Evolutionary conservation across 257 asterid species (phyloP).

Genomic region (Solanum sparsipilum): DNA sequence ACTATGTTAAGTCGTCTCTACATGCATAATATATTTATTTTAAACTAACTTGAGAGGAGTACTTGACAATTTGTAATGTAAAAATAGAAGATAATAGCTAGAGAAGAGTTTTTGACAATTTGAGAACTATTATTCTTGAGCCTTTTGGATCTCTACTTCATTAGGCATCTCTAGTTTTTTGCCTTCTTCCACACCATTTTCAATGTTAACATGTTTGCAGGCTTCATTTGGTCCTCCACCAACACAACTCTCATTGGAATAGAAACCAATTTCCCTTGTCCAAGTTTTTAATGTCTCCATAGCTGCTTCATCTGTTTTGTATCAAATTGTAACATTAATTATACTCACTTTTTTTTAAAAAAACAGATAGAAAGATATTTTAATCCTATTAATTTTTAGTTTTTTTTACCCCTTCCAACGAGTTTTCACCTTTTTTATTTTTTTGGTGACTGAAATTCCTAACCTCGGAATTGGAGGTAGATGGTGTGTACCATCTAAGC

Average conservation of each 20-base stretch:
- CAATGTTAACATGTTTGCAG: not conserved
- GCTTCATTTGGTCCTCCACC: not conserved
- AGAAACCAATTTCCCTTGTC: slow-evolving; percentile 9
- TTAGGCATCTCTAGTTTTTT: not conserved
- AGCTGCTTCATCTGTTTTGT: slow-evolving; percentile 31
- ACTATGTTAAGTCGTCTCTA: not conserved
- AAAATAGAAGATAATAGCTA: not conserved
- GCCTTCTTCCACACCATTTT: not conserved
- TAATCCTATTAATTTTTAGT: not conserved
- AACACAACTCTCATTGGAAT: not conserved
- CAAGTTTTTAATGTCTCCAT: slow-evolving; percentile 26
- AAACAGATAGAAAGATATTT: not conserved
- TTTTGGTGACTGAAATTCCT: not conserved
- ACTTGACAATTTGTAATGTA: not conserved
- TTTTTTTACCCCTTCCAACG: not conserved
- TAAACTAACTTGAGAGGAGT: not conserved
- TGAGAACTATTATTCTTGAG: not conserved
- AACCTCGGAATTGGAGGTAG: no score
- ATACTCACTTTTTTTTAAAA: not conserved
- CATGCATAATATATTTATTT: not conserved
- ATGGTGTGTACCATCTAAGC: fast-evolving
- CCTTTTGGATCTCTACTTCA: not conserved
- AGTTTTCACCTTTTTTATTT: not conserved
- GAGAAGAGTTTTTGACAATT: not conserved
- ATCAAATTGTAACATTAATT: not conserved